Base-by-base conservation (phyloP, 75 land plant species). In the Pinus albicaulis region DNA sequence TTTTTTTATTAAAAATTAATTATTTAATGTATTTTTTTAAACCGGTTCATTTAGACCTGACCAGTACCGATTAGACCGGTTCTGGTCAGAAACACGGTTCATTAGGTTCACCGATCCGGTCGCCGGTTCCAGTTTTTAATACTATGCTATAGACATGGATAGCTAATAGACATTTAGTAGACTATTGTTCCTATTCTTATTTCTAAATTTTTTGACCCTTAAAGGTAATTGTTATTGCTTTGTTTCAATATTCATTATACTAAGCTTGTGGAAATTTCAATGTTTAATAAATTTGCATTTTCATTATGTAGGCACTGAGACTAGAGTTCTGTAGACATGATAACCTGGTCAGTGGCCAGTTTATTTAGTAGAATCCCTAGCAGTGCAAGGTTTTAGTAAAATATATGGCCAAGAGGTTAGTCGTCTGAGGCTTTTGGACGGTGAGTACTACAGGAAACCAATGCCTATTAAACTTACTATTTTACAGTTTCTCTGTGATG, bases 261-360 rank as follows among this genome's bases (percentile, higher is more conserved):
- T 19, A 38, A 17, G n/a, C 19, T 36, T 41, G 6, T 19, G 38
- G 8, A 68, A 38, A 2, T 36, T 44, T 38, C 12, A 72, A 28
- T 65, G 34, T 73, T 48, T 53, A 59, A 16, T 44, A 41, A 13
- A 13, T 36, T 7, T 68, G 52, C 41, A 17, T 68, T 65, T 36
- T 68, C 41, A 44, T 38, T 48, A 5, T 84, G 62, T 74, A 96
- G 99, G 99, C 70, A 65, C 71, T 91, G 86, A 59, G 88, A 96
- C 56, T 96, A 95, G 99, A 82, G 78, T 26, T 61, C 90, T 4
- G 64, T 96, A 57, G 99, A 96, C 57, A 24, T 70, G 57, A 79
- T 94, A 36, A 92, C 99, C 3, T 96, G 99, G 99, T 98, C 99
- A 10, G 71, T 96, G 99, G 99, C 99, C 99, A 10, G 71, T 89